A percentile compares a stretch with the other conserved stretches of the same genome.
phyloP scores from a whole-genome alignment of 2,329 filamentous ascomycete species.

The Epichloe sylvatica region DNA sequence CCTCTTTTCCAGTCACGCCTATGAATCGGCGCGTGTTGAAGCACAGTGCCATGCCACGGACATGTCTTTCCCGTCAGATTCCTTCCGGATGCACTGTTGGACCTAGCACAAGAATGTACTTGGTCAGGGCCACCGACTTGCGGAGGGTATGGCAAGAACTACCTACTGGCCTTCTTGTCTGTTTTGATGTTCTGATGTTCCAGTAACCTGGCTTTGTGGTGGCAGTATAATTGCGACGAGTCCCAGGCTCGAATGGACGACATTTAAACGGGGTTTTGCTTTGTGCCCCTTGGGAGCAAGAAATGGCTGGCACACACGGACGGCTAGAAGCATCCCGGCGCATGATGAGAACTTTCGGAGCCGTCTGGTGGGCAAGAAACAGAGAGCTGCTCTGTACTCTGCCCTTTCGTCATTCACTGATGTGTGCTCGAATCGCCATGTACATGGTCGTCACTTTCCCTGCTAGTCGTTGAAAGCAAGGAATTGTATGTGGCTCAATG shows the following conservation, averaged over 20 bases:
- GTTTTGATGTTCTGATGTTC: background rate
- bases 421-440: background rate
- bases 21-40: background rate
- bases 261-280: background rate
- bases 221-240: background rate
- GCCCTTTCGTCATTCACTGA: background rate
- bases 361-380: background rate
- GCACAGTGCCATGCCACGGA: background rate
- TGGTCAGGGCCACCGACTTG: background rate
- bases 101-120: background rate
- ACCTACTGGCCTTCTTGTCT: background rate
- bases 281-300: background rate
- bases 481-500: background rate
- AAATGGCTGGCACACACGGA: conserved; percentile 2
- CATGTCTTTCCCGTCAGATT: background rate
- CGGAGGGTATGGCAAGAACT: no score
- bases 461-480: background rate
- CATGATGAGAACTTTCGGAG: background rate
- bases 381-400: background rate
- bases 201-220: background rate
- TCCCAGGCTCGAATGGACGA: background rate
- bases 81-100: background rate
- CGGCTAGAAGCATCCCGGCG: conserved; percentile 3
- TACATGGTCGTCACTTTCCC: background rate
- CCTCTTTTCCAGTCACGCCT: background rate